A percentile compares a stretch with the other conserved stretches of the same genome.
Evolutionary conservation across 2,329 filamentous ascomycete species (phyloP).

Genomic region (Lasiodiplodia sp.): DNA sequence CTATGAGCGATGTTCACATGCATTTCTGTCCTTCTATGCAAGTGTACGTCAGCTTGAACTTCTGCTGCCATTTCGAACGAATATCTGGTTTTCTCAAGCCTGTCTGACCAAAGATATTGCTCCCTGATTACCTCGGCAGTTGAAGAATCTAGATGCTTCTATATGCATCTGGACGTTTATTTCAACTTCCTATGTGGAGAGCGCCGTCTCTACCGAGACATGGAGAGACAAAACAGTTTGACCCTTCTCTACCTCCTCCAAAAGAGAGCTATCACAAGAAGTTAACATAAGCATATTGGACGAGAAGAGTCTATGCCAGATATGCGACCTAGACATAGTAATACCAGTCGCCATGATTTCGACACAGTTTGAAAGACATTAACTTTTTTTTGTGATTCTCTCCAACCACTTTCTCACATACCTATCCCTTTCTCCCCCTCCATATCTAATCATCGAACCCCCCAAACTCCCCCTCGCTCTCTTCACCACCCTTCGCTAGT

Average conservation of each 20-base stretch:
- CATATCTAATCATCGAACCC: slow-evolving; percentile 46
- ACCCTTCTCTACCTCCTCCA: background rate
- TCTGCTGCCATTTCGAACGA: background rate
- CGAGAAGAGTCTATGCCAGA: background rate
- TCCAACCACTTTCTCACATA: no score
- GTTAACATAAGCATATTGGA: background rate
- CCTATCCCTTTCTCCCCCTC: background rate
- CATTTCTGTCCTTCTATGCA: background rate
- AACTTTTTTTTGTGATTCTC: background rate
- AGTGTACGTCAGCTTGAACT: background rate
- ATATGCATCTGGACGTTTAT: background rate
- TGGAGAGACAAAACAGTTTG: background rate
- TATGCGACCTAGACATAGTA: background rate
- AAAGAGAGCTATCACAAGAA: background rate
- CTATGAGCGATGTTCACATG: background rate
- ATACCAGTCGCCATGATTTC: background rate
- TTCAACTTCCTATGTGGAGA: background rate
- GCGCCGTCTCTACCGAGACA: background rate
- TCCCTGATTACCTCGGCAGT: background rate
- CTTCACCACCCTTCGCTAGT: slow-evolving; percentile 29
- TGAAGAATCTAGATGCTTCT: background rate
- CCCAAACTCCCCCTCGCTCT: slow-evolving; percentile 48
- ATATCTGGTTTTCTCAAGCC: background rate
- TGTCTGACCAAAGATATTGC: background rate
- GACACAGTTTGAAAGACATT: background rate